Conservation (phyloP, 2,329 filamentous ascomycete genomes). For the Fusarium falciforme region DNA sequence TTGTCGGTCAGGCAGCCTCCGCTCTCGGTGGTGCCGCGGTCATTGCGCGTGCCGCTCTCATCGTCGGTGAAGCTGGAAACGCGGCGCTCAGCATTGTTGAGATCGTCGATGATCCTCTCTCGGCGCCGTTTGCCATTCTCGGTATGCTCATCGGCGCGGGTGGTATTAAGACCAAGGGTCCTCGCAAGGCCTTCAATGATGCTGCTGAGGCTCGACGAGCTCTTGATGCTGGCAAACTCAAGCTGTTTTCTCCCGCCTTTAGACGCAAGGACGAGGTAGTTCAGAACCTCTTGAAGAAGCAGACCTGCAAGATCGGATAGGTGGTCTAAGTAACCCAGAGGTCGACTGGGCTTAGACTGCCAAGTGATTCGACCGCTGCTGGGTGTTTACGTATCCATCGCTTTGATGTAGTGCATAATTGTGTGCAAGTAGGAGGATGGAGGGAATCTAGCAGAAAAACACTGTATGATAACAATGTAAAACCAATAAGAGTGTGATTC, state of each 20-base stretch:
- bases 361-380: neutral
- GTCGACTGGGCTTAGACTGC: neutral
- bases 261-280: neutral
- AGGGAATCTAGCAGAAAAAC: fast-evolving
- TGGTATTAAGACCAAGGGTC: neutral
- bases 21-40: neutral
- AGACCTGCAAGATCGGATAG: neutral
- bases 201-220: neutral
- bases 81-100: constrained; percentile 36
- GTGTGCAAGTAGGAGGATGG: neutral
- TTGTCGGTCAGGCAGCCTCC: neutral
- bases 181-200: neutral
- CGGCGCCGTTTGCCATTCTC: constrained; percentile 44
- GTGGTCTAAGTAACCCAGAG: neutral
- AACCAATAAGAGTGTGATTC: neutral
- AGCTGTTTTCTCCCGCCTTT: neutral
- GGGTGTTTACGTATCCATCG: neutral
- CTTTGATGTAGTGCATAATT: neutral
- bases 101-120: constrained; percentile 37
- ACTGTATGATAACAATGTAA: neutral
- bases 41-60: constrained; percentile 20
- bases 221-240: neutral
- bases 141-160: constrained; percentile 27
- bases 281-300: neutral
- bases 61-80: constrained; percentile 38